Evolutionary conservation across 129 eudicot species (phyloP).

Genomic region (Saposhnikovia divaricata): DNA sequence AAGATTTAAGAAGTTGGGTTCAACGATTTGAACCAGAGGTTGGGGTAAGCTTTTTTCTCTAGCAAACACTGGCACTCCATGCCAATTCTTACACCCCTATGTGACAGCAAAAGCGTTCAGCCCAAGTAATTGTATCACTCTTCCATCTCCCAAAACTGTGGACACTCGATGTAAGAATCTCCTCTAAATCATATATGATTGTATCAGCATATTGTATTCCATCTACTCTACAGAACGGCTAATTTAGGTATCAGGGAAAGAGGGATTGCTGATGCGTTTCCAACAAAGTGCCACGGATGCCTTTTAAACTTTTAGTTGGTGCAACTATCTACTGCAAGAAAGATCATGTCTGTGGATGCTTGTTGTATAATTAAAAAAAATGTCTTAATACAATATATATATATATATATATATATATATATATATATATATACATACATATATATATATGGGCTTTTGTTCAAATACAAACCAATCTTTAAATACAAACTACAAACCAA

Average conservation of each 20-base stretch:
- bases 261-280: not conserved
- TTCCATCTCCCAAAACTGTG: conserved; percentile 3
- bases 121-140: not conserved
- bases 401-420: too few relatives aligned
- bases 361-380: not conserved
- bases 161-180: not conserved
- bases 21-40: too few relatives aligned
- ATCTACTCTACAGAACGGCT: not conserved
- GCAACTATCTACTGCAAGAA: conserved; percentile 1
- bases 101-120: not conserved
- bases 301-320: not conserved
- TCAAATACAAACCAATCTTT: too few relatives aligned
- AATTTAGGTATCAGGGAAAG: not conserved
- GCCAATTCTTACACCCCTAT: not conserved
- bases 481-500: too few relatives aligned
- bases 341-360: not conserved
- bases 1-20: not conserved
- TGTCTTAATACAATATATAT: not conserved
- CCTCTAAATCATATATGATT: not conserved
- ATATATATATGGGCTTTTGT: too few relatives aligned
- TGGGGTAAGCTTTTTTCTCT: too few relatives aligned
- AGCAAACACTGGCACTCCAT: not conserved
- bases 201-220: not conserved
- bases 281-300: not conserved
- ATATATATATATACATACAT: too few relatives aligned